phyloP scores from a whole-genome alignment of 768 basidiomycete species.

The Roridomyces roridus region DNA sequence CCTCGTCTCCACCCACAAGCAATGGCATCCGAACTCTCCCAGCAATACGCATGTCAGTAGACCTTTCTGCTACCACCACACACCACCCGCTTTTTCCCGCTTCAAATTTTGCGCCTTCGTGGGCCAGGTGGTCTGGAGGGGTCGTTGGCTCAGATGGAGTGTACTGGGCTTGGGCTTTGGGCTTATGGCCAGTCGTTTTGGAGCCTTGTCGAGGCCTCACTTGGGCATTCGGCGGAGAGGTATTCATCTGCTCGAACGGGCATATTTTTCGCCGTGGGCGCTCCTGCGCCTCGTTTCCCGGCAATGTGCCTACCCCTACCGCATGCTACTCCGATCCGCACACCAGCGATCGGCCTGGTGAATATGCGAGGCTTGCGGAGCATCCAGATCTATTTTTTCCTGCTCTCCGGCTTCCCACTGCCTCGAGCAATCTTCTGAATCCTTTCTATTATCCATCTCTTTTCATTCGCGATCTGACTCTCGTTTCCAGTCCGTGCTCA shows the following conservation, averaged over 20 bases:
- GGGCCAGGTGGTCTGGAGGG: background rate
- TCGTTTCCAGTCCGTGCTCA: conserved; percentile 81
- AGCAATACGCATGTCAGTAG: conserved; percentile 85
- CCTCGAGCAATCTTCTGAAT: conserved; percentile 14
- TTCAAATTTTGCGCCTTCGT: conserved; percentile 4
- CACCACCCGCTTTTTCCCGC: conserved; percentile 8
- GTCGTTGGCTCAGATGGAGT: background rate
- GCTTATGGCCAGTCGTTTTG: background rate
- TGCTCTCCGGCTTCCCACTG: background rate
- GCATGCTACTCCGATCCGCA: no score
- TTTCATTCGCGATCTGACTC: conserved; percentile 19
- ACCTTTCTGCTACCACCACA: conserved; percentile 21
- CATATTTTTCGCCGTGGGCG: background rate
- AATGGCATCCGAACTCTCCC: conserved; percentile 79
- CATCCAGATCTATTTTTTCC: background rate
- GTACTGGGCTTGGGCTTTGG: background rate
- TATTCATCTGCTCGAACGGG: background rate
- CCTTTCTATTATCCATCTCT: background rate
- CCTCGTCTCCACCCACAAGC: conserved; percentile 38
- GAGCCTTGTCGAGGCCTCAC: background rate
- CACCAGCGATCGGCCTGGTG: no score
- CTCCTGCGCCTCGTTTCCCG: background rate
- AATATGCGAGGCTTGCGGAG: background rate
- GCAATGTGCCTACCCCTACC: no score
- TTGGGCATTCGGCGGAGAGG: background rate